These are phyloP conservation scores for Leccinum angustisporum DNA, from an alignment of 1,284 basidiomycete species.

Conservation along the genomic window DNA sequence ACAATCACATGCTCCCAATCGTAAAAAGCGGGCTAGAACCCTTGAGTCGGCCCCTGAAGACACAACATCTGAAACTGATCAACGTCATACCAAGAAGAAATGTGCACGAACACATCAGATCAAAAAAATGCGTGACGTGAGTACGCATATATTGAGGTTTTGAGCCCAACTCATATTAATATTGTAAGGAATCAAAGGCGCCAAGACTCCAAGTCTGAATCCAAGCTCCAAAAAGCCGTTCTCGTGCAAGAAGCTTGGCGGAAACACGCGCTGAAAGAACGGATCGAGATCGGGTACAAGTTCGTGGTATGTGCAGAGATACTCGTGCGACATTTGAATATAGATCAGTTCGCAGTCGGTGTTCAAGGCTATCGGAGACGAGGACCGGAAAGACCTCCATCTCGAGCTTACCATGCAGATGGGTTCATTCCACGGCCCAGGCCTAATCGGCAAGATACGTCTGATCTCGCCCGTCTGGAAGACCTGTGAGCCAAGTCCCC, in stretches of 20 bases:
- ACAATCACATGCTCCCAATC: neutral
- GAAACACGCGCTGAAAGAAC: conserved; percentile 63
- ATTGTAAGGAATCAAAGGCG: neutral
- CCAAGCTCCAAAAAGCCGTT: conserved; percentile 54
- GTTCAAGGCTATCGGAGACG: conserved; percentile 59
- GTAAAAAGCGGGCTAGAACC: neutral
- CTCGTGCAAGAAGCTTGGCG: conserved; percentile 76
- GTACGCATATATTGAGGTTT: neutral
- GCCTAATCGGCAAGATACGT: neutral
- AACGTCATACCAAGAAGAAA: neutral
- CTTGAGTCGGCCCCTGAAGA: neutral
- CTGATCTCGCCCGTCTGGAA: conserved; percentile 30
- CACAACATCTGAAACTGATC: neutral
- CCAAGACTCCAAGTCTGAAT: neutral
- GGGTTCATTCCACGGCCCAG: conserved; percentile 38
- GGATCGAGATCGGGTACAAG: conserved; percentile 70
- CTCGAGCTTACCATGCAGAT: conserved; percentile 76
- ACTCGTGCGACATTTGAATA: neutral
- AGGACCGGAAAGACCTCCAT: conserved; percentile 21
- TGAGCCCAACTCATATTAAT: neutral
- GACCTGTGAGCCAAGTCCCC: conserved; percentile 73
- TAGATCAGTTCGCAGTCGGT: conserved; percentile 51
- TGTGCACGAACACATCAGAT: neutral
- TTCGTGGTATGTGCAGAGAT: conserved; percentile 61
- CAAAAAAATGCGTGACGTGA: neutral